Percentiles rank a stretch among this genome's conserved stretches.
Conservation (phyloP, 805 yeast species). For the Ogataea dorogensis region DNA sequence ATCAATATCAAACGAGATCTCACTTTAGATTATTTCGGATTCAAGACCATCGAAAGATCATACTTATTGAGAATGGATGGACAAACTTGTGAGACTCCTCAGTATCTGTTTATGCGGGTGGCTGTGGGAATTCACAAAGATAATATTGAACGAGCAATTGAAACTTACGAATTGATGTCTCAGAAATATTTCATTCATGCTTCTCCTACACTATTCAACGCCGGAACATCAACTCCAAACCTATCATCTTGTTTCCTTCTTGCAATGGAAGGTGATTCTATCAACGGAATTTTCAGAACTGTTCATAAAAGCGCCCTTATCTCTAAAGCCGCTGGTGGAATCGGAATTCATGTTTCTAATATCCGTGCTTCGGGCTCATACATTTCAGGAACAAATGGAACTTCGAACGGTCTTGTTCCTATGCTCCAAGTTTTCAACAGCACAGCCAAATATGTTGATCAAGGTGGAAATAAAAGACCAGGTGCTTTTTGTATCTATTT, state of each 20-base stretch:
- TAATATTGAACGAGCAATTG: slow-evolving; percentile 62
- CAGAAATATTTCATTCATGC: slow-evolving; percentile 87
- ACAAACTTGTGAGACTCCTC: slow-evolving; percentile 84
- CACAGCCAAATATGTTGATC: slow-evolving; percentile 96
- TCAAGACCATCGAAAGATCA: slow-evolving; percentile 87
- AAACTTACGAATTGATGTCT: slow-evolving; percentile 88
- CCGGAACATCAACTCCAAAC: slow-evolving; percentile 83
- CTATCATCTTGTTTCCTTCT: slow-evolving; percentile 91
- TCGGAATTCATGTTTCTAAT: slow-evolving; percentile 86
- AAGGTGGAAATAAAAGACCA: slow-evolving; percentile 97
- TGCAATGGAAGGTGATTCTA: slow-evolving; percentile 91
- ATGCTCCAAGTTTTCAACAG: slow-evolving; percentile 93
- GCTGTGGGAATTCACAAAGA: slow-evolving; percentile 85
- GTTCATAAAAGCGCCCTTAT: slow-evolving; percentile 85
- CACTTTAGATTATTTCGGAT: slow-evolving; percentile 79
- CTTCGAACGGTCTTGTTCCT: slow-evolving; percentile 91
- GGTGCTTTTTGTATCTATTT: slow-evolving; percentile 94
- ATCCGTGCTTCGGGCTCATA: slow-evolving; percentile 83
- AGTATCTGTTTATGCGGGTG: slow-evolving; percentile 86
- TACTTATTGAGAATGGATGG: slow-evolving; percentile 69
- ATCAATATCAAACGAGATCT: slow-evolving; percentile 73
- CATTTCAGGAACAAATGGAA: slow-evolving; percentile 90
- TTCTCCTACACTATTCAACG: slow-evolving; percentile 90
- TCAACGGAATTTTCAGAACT: slow-evolving; percentile 92
- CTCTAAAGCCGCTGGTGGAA: slow-evolving; percentile 94